Percentiles rank a stretch among this genome's conserved stretches.
Conservation (phyloP, 176 grass and related monocot genomes). For the Carex myosuroides region DNA sequence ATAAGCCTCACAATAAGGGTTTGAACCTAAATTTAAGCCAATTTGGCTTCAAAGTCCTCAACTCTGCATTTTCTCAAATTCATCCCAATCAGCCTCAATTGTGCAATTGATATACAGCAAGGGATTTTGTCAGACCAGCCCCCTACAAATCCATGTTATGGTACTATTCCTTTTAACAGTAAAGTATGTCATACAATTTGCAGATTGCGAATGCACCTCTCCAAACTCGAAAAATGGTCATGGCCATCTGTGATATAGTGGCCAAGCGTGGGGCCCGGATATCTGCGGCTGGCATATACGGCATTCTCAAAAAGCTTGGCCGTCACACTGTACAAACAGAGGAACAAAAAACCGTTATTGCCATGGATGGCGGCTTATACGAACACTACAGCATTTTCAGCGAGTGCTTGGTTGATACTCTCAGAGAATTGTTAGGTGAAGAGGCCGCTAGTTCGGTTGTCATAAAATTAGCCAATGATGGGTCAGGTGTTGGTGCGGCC, state of each 20-base stretch:
- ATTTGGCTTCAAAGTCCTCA: background rate
- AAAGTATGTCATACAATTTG: background rate
- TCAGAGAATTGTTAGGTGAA: conserved; percentile 56
- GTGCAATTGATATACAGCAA: conserved; percentile 2
- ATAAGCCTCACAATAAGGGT: background rate
- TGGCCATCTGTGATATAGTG: conserved; percentile 59
- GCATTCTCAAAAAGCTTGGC: conserved; percentile 77
- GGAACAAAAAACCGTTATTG: conserved; percentile 42
- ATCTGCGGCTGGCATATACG: conserved; percentile 66
- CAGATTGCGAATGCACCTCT: conserved; percentile 50
- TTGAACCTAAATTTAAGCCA: background rate
- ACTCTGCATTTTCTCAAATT: background rate
- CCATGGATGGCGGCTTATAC: conserved; percentile 75
- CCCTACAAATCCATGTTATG: background rate
- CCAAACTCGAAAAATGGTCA: conserved; percentile 65
- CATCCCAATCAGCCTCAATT: background rate
- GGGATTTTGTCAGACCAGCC: background rate
- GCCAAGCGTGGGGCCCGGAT: conserved; percentile 61
- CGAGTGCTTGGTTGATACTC: conserved; percentile 39
- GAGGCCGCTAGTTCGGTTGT: conserved; percentile 48
- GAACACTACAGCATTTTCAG: conserved; percentile 90
- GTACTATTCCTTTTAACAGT: background rate
- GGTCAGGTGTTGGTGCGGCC: conserved; percentile 72
- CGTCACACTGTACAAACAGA: conserved; percentile 32
- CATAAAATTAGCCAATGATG: conserved; percentile 74